phyloP scores from a whole-genome alignment of 2,329 filamentous ascomycete species.

The Claviceps sp. region DNA sequence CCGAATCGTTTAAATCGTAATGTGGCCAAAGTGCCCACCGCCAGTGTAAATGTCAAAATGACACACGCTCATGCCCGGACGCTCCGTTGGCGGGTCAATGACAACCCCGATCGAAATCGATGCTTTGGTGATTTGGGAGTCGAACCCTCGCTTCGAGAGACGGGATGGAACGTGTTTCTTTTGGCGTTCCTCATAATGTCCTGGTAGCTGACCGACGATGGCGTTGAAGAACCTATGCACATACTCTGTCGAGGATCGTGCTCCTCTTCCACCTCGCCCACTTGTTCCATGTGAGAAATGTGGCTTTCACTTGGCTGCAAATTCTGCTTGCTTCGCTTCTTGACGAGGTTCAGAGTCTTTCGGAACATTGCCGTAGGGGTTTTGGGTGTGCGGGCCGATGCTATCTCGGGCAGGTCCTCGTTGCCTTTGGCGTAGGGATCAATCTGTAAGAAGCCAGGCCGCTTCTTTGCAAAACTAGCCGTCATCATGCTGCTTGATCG shows the following conservation, averaged over 20 bases:
- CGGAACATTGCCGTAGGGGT: conserved; percentile 36
- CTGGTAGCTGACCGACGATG: conserved; percentile 29
- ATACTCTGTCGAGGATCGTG: conserved; percentile 9
- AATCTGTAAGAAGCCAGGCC: conserved; percentile 37
- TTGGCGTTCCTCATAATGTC: conserved; percentile 32
- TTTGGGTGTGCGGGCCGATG: conserved; percentile 24
- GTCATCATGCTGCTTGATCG: conserved; percentile 31
- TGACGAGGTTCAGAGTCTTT: conserved; percentile 39
- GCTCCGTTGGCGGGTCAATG: conserved; percentile 26
- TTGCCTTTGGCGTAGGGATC: conserved; percentile 36
- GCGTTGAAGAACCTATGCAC: conserved; percentile 11
- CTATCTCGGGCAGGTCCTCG: conserved; percentile 13
- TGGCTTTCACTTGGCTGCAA: conserved; percentile 25
- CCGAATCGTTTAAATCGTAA: not conserved
- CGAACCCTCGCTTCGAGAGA: conserved; percentile 12
- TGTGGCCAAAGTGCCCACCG: too few relatives aligned
- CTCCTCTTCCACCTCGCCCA: conserved; percentile 19
- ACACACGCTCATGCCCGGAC: conserved; percentile 18
- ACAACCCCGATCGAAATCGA: conserved; percentile 22
- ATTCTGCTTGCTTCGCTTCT: conserved; percentile 39
- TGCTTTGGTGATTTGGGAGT: conserved; percentile 17
- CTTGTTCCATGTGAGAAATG: conserved; percentile 22
- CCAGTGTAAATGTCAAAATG: too few relatives aligned
- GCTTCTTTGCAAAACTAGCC: conserved; percentile 22
- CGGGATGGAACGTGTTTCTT: conserved; percentile 21